Base-by-base conservation (phyloP, 768 basidiomycete genomes). In the Naganishia vaughanmartiniae region DNA sequence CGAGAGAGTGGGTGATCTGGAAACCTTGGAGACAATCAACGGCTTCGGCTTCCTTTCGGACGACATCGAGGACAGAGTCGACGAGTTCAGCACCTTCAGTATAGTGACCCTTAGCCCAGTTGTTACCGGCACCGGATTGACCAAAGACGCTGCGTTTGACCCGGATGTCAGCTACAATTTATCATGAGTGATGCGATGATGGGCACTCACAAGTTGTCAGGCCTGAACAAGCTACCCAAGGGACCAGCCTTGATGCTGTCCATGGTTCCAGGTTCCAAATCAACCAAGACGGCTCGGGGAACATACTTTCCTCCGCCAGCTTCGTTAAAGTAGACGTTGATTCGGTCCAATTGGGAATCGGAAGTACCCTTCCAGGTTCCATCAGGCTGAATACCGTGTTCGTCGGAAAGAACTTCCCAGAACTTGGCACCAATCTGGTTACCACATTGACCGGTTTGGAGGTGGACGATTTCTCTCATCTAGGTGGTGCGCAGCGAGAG, bases 401-500 rank as follows among this genome's bases (percentile, higher is more conserved):
- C 70, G 26, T 66, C 70, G 45, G 54, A 67, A 36, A 67, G 54
- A 28, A 72, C 71, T 78, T 74, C 70, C 81, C 83, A 83, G 81
- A 83, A 83, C 74, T 83, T 83, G 76, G 80, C 77, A 77, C 94
- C 94, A 82, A 96, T 95, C 86, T 98, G 94, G 91, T 98, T 98
- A 87, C 95, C 95, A 83, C 95, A 98, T 88, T 96, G 95, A 85
- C 95, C 95, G 74, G 95, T 97, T 84, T 98, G 95, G 80, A 98
- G 89, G 85, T 98, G 95, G 82, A 98, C 94, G 84, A 98, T 97
- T 89, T 98, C 94, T 86, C 94, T 70, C 78, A 81, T 79, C 78
- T 77, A 31, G 19, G 42, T 4, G 65, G 30, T 5, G 21, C 6
- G n/a, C 3, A 4, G 48, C 7, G 24, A 46, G 19, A 17, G 36